These are phyloP conservation scores for Plasmopara muralis DNA, from an alignment of 352 stramenopile genomes.

Conservation along the genomic window DNA sequence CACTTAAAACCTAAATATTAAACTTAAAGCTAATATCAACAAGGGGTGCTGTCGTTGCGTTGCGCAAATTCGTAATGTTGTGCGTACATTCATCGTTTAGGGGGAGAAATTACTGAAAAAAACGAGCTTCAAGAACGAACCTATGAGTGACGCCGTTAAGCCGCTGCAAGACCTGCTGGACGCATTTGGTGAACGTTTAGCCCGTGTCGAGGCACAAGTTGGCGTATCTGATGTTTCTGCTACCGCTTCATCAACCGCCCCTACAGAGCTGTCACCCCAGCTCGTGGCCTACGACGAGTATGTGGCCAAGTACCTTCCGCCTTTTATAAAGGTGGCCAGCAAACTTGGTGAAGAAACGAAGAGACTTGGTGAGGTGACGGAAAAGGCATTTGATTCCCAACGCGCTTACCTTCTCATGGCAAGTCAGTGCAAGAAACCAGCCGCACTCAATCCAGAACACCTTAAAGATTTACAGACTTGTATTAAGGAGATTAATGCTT, in stretches of 20 bases:
- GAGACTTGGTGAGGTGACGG: conserved; percentile 78
- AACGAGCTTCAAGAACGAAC: not conserved
- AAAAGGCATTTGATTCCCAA: conserved; percentile 85
- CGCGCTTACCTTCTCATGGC: conserved; percentile 90
- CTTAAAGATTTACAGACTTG: conserved; percentile 67
- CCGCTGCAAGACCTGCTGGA: conserved; percentile 81
- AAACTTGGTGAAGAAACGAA: conserved; percentile 81
- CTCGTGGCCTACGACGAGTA: conserved; percentile 91
- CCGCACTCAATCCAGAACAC: conserved; percentile 55
- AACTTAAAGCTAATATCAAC: no score
- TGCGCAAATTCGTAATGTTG: no score
- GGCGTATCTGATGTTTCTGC: conserved; percentile 35
- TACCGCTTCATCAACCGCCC: conserved; percentile 6
- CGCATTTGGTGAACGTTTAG: conserved; percentile 67
- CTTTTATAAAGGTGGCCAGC: conserved; percentile 70
- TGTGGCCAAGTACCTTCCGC: conserved; percentile 61
- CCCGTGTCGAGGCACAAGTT: conserved; percentile 68
- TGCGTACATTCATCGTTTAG: no score
- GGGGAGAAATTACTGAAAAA: no score
- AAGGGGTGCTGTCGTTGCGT: no score
- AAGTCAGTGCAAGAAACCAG: conserved; percentile 90
- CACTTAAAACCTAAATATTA: no score
- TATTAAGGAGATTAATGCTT: conserved; percentile 72
- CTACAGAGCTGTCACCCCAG: conserved; percentile 47
- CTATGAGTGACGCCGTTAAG: conserved; percentile 55